Evolutionary conservation across 495 filamentous ascomycete species (phyloP).

Genomic region (Penicillium paradoxum): DNA sequence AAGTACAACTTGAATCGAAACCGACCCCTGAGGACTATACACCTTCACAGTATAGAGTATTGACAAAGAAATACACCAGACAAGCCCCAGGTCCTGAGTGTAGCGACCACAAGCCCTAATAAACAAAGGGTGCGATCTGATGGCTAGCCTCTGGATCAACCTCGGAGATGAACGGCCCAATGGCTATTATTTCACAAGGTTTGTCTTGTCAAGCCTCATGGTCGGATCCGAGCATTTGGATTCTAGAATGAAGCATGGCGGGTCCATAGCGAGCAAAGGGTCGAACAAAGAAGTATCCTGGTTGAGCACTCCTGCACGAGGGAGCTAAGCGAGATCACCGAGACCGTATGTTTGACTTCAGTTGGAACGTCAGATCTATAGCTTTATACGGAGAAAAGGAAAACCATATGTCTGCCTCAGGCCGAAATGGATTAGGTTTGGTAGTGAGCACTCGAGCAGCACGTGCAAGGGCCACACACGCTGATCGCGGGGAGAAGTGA

Average conservation of each 20-base stretch:
- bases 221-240: neutral
- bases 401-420: neutral
- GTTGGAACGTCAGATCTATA: too few species aligned
- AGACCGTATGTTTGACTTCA: neutral
- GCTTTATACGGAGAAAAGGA: neutral
- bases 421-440: constrained; percentile 15
- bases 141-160: too few species aligned
- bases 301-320: neutral
- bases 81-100: neutral
- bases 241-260: neutral
- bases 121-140: neutral
- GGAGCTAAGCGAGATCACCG: neutral
- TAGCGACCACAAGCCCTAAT: neutral
- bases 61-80: constrained; percentile 1
- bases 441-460: constrained; percentile 14
- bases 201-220: neutral
- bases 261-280: neutral
- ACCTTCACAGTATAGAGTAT: too few species aligned
- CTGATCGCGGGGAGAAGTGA: constrained; percentile 22
- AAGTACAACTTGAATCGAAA: too few species aligned
- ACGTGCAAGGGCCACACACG: constrained; percentile 21
- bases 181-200: neutral
- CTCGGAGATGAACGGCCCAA: neutral
- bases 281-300: neutral
- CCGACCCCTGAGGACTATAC: too few species aligned